Evolutionary conservation across 805 yeast genomes (phyloP).

Genomic region (Lachancea nothofagi): DNA sequence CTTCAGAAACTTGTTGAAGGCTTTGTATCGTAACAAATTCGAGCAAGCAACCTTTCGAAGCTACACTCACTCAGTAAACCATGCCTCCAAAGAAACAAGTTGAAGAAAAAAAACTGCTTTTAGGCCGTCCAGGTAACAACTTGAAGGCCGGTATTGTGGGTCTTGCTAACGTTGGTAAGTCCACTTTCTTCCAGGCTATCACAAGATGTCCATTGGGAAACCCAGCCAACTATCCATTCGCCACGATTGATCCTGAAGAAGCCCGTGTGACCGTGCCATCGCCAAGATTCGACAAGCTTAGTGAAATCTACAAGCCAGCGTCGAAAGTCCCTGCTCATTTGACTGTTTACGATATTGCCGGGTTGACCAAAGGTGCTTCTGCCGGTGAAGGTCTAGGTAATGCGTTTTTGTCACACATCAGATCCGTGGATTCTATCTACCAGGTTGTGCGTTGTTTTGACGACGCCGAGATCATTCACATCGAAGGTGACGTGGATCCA

Average conservation of each 20-base stretch:
- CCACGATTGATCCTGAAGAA: slow-evolving; percentile 97
- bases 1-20: not conserved
- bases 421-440: slow-evolving; percentile 96
- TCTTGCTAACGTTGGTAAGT: slow-evolving; percentile 90
- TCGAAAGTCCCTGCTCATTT: slow-evolving; percentile 86
- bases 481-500: slow-evolving; percentile 95
- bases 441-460: slow-evolving; percentile 97
- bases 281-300: slow-evolving; percentile 72
- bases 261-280: slow-evolving; percentile 94
- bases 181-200: slow-evolving; percentile 95
- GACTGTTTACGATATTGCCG: slow-evolving; percentile 95
- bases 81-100: slow-evolving; percentile 41
- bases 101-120: slow-evolving; percentile 57
- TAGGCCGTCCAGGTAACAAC: slow-evolving; percentile 80
- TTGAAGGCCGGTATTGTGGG: slow-evolving; percentile 89
- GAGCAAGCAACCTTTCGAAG: no score
- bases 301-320: slow-evolving; percentile 73
- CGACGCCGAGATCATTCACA: slow-evolving; percentile 95
- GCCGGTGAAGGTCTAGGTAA: slow-evolving; percentile 98
- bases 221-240: slow-evolving; percentile 98
- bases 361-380: slow-evolving; percentile 93
- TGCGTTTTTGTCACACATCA: slow-evolving; percentile 91
- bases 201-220: slow-evolving; percentile 89
- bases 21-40: not conserved
- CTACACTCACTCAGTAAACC: no score